A percentile compares a stretch with the other conserved stretches of the same genome.
phyloP scores from a whole-genome alignment of 176 grass and related monocot species.

The Eleusine indica region DNA sequence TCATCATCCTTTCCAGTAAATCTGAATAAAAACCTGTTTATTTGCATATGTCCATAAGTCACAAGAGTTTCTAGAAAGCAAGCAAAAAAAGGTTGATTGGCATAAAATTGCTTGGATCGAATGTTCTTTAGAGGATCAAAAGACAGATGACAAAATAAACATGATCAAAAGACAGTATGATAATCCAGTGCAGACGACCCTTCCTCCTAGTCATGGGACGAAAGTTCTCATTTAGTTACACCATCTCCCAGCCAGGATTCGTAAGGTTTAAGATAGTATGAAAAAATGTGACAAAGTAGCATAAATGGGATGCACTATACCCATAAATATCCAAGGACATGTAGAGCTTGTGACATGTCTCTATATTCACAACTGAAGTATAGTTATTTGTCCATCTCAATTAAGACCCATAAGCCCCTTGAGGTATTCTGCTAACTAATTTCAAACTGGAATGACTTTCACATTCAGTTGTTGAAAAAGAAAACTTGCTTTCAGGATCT shows the following conservation, averaged over 20 bases:
- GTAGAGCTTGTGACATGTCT: no score
- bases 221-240: no score
- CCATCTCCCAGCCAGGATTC: neutral
- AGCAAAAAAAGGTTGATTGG: neutral
- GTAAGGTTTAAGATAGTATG: neutral
- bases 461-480: neutral
- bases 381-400: neutral
- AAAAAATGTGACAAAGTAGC: neutral
- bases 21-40: conserved; percentile 81
- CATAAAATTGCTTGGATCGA: neutral
- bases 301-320: no score
- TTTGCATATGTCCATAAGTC: conserved; percentile 17
- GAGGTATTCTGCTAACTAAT: neutral
- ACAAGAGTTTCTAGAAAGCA: neutral
- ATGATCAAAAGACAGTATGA: neutral
- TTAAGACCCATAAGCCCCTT: no score
- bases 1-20: conserved; percentile 84
- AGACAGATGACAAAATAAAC: neutral
- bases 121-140: neutral
- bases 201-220: no score
- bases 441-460: neutral
- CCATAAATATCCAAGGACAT: no score
- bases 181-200: no score
- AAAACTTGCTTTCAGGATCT: neutral
- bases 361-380: no score